Percentiles rank a stretch among this genome's conserved stretches.
Conservation (phyloP, 169 alveolate genomes). For the Cryptosporidium felis region DNA sequence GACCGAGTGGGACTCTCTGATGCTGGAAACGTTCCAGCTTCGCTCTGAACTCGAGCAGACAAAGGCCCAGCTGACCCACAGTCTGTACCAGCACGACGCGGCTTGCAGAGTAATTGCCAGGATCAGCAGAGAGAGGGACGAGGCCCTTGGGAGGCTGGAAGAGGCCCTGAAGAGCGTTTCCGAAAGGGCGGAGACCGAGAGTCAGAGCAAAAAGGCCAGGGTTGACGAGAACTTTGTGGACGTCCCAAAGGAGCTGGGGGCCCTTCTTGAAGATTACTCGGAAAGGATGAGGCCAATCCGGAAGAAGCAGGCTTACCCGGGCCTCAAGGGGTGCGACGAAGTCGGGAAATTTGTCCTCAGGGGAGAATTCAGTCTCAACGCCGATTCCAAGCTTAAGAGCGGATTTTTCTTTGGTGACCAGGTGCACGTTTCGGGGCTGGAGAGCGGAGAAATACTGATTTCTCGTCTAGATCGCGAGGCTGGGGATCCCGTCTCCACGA, state of each 20-base stretch:
- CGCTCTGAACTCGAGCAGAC: slow-evolving; percentile 76
- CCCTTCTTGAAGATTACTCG: slow-evolving; percentile 71
- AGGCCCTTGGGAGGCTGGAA: slow-evolving; percentile 85
- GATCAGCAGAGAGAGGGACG: slow-evolving; percentile 93
- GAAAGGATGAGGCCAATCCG: slow-evolving; percentile 73
- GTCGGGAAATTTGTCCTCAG: slow-evolving; percentile 8
- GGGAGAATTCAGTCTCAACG: background rate
- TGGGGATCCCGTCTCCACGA: background rate
- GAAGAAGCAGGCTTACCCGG: slow-evolving; percentile 67
- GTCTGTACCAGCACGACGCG: slow-evolving; percentile 97
- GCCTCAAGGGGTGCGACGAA: slow-evolving; percentile 55
- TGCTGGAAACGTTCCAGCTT: slow-evolving; percentile 91
- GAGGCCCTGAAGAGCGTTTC: slow-evolving; percentile 78
- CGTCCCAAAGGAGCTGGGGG: slow-evolving; percentile 62
- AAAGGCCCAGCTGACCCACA: slow-evolving; percentile 93
- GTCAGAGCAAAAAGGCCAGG: slow-evolving; percentile 70
- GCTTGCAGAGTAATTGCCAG: slow-evolving; percentile 97
- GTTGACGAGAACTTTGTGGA: slow-evolving; percentile 39
- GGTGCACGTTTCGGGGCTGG: slow-evolving; percentile 11
- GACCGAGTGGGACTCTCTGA: slow-evolving; percentile 96
- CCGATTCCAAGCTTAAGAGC: slow-evolving; percentile 20
- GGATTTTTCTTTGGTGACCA: slow-evolving; percentile 70
- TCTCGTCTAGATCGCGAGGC: background rate
- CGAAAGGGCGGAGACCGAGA: background rate
- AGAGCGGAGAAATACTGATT: slow-evolving; percentile 24